Evolutionary conservation across 495 filamentous ascomycete genomes (phyloP), one percentile per base, ranked within the genome.

Genomic region (Penicillium dipodomyicola): DNA sequence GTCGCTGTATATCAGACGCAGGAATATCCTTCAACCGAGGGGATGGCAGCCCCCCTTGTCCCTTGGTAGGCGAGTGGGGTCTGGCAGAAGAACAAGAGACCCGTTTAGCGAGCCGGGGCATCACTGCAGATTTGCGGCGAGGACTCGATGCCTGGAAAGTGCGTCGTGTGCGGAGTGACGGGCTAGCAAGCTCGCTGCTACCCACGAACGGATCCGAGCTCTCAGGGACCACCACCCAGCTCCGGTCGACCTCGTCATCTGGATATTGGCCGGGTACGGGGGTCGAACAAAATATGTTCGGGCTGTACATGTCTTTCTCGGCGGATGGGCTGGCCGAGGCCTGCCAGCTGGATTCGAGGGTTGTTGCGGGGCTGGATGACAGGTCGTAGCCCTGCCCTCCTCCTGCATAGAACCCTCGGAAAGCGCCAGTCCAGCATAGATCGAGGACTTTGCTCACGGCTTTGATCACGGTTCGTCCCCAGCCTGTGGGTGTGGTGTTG

Each of bases 391-490:
- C 87, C 37, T 74, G 77, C 5, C 91, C 92, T 17, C 88, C 91
- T 23, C 90, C 92, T 14, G 91, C 88, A 54, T 92, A 86, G 71
- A 96, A 96, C 0, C 92, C 92, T 46, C 79, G 76, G 66, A 96
- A 92, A 0, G 87, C 82, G 10, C 83, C 82, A 1, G 78, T 76
- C 64, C 78, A 87, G 78, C 91, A 94, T 57, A 95, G 91, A 64
- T 91, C 82, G 77, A 88, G 89, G 9, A 94, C 84, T 67, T 86
- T 92, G 7, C 89, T 89, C 8, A 91, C 85, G 25, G 88, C 81
- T 32, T 77, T 76, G 42, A 83, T 73, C 25, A 82, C 77, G 5
- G 72, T 72, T 41, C 64, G 78, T 15, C 74, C 76, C 76, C 77
- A 78, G 61, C 78, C 71, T 20, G 67, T 51, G 27, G 63, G 63